Percentiles rank a stretch among this genome's conserved stretches.
phyloP scores from a whole-genome alignment of 164 flowering plant species.

The Chimonanthus praecox region DNA sequence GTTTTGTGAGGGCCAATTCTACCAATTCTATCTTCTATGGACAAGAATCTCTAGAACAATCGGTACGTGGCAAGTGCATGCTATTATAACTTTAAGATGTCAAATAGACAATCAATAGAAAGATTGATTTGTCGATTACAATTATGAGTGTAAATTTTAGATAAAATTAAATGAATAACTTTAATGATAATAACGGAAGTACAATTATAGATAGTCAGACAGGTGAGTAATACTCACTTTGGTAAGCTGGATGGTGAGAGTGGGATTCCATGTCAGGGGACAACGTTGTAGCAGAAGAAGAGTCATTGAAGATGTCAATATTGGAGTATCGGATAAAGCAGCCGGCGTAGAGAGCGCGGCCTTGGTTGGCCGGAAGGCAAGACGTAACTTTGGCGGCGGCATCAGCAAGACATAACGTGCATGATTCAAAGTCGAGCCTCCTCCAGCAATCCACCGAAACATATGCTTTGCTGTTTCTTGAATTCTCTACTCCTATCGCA shows the following conservation, averaged over 20 bases:
- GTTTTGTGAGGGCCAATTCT: no score
- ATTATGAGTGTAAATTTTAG: neutral
- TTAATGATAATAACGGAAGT: no score
- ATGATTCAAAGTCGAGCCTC: conserved; percentile 1
- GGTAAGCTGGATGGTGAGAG: neutral
- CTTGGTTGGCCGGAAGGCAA: conserved; percentile 3
- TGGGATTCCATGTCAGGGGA: neutral
- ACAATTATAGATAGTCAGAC: neutral
- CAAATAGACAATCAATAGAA: no score
- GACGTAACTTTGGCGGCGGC: neutral
- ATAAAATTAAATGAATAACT: no score
- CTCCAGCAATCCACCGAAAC: conserved; percentile 7
- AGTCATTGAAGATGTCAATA: neutral
- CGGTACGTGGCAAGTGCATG: no score
- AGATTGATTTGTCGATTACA: neutral
- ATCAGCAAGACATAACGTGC: conserved; percentile 1
- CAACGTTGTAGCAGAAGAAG: neutral
- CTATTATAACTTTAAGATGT: neutral
- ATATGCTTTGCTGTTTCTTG: neutral
- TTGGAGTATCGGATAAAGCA: conserved; percentile 10
- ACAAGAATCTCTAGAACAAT: no score
- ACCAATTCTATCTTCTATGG: no score
- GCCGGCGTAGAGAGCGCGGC: conserved; percentile 3
- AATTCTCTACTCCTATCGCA: neutral
- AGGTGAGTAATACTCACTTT: neutral